Evolutionary conservation across 169 alveolate genomes (phyloP).

Genomic region (Plasmodium relictum): DNA sequence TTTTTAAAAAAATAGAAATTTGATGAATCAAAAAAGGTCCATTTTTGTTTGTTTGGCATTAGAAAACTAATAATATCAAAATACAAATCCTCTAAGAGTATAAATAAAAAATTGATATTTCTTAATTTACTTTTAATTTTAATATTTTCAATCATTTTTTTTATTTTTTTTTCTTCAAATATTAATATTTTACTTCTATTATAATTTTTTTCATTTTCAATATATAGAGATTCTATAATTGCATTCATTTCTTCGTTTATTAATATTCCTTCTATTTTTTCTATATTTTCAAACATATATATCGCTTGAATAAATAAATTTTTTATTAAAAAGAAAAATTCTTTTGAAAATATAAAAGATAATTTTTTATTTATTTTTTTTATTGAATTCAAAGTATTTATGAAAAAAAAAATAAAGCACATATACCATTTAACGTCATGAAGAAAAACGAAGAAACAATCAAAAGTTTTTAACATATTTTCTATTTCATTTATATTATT

Average conservation of each 20-base stretch:
- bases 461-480: constrained; percentile 38
- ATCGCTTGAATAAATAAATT: constrained; percentile 56
- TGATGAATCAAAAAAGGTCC: constrained; percentile 20
- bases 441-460: constrained; percentile 7
- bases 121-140: background rate
- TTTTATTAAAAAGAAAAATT: constrained; percentile 45
- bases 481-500: constrained; percentile 59
- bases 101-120: constrained; percentile 4
- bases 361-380: constrained; percentile 21
- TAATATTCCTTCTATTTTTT: background rate
- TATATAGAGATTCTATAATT: background rate
- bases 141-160: constrained; percentile 16
- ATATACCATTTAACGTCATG: constrained; percentile 5
- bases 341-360: background rate
- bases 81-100: constrained; percentile 32
- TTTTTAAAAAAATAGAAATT: constrained; percentile 41
- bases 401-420: constrained; percentile 51
- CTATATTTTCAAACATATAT: constrained; percentile 43
- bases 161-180: background rate
- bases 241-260: background rate
- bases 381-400: constrained; percentile 20
- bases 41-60: constrained; percentile 16
- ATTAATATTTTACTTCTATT: background rate
- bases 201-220: constrained; percentile 14
- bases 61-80: constrained; percentile 22